phyloP scores from a whole-genome alignment of 768 basidiomycete genomes.

The Candolleomyces eurysporus region DNA sequence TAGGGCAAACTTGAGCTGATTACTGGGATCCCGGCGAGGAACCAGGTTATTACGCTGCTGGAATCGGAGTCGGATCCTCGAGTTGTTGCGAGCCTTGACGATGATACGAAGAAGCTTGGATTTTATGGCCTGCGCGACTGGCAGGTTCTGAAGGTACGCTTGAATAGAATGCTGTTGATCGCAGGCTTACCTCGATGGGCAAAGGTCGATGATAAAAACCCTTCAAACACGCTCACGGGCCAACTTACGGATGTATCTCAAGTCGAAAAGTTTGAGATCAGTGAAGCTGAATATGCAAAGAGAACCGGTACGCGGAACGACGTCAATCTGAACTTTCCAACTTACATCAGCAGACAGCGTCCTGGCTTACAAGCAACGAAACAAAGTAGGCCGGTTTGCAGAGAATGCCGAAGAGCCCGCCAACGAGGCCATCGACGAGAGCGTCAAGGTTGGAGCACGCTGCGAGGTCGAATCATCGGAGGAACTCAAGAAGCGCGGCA shows the following conservation, averaged over 20 bases:
- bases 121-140: constrained; percentile 73
- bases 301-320: constrained; percentile 58
- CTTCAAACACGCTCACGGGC: constrained; percentile 72
- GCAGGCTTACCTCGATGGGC: background rate
- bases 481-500: constrained; percentile 75
- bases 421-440: constrained; percentile 25
- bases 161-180: background rate
- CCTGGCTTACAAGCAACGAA: constrained; percentile 79
- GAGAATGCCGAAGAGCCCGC: constrained; percentile 35
- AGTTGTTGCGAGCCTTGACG: constrained; percentile 54
- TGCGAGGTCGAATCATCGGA: constrained; percentile 81
- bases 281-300: constrained; percentile 75
- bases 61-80: constrained; percentile 53
- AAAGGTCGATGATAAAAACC: constrained; percentile 76
- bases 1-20: constrained; percentile 83
- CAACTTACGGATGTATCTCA: constrained; percentile 81
- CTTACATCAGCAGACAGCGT: constrained; percentile 67
- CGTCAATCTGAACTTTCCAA: background rate
- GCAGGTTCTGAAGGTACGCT: constrained; percentile 76
- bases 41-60: constrained; percentile 67
- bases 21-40: constrained; percentile 81
- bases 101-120: constrained; percentile 67
- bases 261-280: constrained; percentile 92
- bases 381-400: constrained; percentile 90
- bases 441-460: constrained; percentile 68